Conservation (phyloP, 1,284 basidiomycete species). For the Heimioporus punctisporus region DNA sequence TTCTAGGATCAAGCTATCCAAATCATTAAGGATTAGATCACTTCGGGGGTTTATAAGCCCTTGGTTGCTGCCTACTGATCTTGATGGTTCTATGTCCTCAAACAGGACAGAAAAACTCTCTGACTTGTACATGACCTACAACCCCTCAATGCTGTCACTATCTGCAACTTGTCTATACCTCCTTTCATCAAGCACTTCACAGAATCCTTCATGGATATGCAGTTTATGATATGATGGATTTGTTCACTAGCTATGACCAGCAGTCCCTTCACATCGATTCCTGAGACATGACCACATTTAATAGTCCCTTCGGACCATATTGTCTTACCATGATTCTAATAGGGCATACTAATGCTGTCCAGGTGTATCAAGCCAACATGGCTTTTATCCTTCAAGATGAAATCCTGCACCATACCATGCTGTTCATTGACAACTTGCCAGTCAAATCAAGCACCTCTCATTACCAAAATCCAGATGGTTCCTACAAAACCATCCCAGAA, state of each 20-base stretch:
- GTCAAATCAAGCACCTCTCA: background rate
- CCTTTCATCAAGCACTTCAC: constrained; percentile 19
- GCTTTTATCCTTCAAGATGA: constrained; percentile 2
- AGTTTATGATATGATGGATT: constrained; percentile 14
- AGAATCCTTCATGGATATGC: constrained; percentile 9
- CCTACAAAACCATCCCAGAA: background rate
- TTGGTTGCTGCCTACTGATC: too few species aligned
- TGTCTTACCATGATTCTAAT: constrained; percentile 11
- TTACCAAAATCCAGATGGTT: background rate
- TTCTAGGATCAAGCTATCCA: too few species aligned
- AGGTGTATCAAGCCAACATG: background rate
- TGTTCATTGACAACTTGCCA: background rate
- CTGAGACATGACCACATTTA: constrained; percentile 10
- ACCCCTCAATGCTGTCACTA: constrained; percentile 29
- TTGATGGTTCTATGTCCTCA: too few species aligned
- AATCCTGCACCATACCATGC: background rate
- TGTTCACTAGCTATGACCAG: constrained; percentile 11
- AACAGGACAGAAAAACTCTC: too few species aligned
- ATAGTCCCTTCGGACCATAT: constrained; percentile 9
- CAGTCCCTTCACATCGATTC: constrained; percentile 4
- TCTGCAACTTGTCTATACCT: constrained; percentile 12
- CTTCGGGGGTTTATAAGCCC: too few species aligned
- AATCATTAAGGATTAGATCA: too few species aligned
- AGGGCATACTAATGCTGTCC: constrained; percentile 6
- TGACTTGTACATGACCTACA: constrained; percentile 28